Conservation (phyloP, 2,329 filamentous ascomycete species). For the Fusarium poae region DNA sequence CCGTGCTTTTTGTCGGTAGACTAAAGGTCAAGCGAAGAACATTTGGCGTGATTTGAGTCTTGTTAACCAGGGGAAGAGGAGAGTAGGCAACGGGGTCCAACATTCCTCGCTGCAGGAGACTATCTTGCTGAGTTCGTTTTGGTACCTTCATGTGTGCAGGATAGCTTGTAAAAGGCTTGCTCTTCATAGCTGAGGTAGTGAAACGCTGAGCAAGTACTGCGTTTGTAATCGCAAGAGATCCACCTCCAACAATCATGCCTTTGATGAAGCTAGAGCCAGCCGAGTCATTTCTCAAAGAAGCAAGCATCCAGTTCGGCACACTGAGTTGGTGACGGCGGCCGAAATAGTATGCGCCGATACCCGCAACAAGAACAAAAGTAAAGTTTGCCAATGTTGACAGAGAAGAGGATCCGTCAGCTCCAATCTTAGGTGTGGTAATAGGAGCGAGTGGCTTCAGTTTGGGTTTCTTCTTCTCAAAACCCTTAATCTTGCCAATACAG, state of each 20-base stretch:
- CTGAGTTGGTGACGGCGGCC: neutral
- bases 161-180: constrained; percentile 42
- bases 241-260: constrained; percentile 21
- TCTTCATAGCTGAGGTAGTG: constrained; percentile 47
- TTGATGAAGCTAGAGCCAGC: constrained; percentile 28
- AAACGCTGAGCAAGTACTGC: constrained; percentile 48
- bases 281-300: neutral
- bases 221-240: constrained; percentile 43
- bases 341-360: constrained; percentile 10
- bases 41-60: constrained; percentile 48
- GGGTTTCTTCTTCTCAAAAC: constrained; percentile 35
- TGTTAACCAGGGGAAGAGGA: neutral
- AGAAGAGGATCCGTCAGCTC: accelerated
- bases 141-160: constrained; percentile 53
- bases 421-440: accelerated
- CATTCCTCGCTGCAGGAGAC: neutral
- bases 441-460: constrained; percentile 29
- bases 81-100: constrained; percentile 7
- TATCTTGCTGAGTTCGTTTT: constrained; percentile 35
- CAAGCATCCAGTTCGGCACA: neutral
- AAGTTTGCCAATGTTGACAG: neutral
- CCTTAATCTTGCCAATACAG: constrained; percentile 55
- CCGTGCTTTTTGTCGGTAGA: constrained; percentile 58
- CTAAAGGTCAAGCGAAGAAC: constrained; percentile 62
- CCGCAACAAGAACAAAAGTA: neutral